Base-by-base conservation (phyloP, 148 eudicot species). In the Rhododendron vialii region DNA sequence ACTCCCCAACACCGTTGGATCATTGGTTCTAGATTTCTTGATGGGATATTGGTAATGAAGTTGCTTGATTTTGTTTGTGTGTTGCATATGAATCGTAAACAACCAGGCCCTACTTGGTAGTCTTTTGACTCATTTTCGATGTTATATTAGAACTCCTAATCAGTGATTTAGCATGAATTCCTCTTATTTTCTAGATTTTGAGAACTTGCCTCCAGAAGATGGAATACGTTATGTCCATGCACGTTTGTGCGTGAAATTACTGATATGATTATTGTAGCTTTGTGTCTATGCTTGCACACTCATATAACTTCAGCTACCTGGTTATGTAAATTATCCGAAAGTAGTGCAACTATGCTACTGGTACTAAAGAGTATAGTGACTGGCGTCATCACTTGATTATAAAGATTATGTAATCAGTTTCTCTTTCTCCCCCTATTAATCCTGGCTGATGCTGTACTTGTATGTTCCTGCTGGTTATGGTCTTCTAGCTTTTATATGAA, bases 311-410 rank as follows among this genome's bases (percentile, higher is more conserved):
- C 69, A 24, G 26, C 9, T 61, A 61, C 28, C 69, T 61, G 69
- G 69, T 61, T 61, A 61, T 24, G 22, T 38, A 38, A 20, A 63
- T 63, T n/a, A 18, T 63, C 71, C 0, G 3, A 63, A 57, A 63
- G 3, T 7, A 24, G n/a, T 63, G 71, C 71, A n/a, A 63, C 28
- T n/a, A 63, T 63, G 71, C 28, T 24, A 8, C 14, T 63, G 30
- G 28, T 24, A 10, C 30, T 24, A 63, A 63, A 63, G 24, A 20
- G 71, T 20, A 22, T 3, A 30, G 38, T 71, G 47, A 7, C 7
- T 1, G 47, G 79, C 22, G 20, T 61, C 22, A n/a, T 61, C 69
- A 89, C 98, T 95, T 45, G 89, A 94, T 89, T 98, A 98, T 18
- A 98, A 95, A 12, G 57, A 53, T 53, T 12, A 13, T 53, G 57